Evolutionary conservation across 495 filamentous ascomycete species (phyloP), one percentile per base, ranked within the genome.

Genomic region (Hypomontagnella monticulosa): DNA sequence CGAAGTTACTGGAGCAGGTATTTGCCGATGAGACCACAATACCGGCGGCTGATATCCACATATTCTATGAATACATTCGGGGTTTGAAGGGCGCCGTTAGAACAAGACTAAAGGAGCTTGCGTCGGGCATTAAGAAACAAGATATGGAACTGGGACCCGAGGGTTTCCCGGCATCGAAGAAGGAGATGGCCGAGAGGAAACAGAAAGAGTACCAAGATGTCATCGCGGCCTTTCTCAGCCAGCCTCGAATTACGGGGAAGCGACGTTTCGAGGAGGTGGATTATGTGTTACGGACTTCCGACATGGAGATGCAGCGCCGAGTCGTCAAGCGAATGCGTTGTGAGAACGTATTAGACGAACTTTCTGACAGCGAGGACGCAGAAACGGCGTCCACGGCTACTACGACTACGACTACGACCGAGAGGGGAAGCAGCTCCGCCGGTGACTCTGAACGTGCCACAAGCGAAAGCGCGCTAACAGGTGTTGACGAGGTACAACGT

Each of bases 1-100:
- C 86, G 12, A 84, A 89, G 55, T 76, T 97, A 12, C 85, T 97
- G 74, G 93, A 93, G 78, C 86, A 95, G 72, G 75, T 91, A 18
- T 91, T 93, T 69, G 87, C 90, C 57, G 72, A 86, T 44, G 79
- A 87, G 47, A 79, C 80, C 34, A 84, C 75, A 56, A 62, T 96
- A 14, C 91, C 92, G 0, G 75, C 86, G 8, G 73, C 79, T 48
- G 86, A 92, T 71, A 85, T 89, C 57, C 64, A 80, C 15, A 80
- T 86, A 8, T 85, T 96, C 20, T 80, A 88, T 59, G 74, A 80
- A 16, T 96, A 96, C 74, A 79, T 96, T 53, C 78, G 82, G 42
- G 91, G 91, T 32, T 72, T 95, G 66, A 85, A 89, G 77, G 89
- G 91, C 14, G 81, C 82, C 42, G 85, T 83, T 67, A 51, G 90